These are phyloP conservation scores for Penicillium sp. DNA, from an alignment of 2,329 filamentous ascomycete genomes.

Conservation along the genomic window DNA sequence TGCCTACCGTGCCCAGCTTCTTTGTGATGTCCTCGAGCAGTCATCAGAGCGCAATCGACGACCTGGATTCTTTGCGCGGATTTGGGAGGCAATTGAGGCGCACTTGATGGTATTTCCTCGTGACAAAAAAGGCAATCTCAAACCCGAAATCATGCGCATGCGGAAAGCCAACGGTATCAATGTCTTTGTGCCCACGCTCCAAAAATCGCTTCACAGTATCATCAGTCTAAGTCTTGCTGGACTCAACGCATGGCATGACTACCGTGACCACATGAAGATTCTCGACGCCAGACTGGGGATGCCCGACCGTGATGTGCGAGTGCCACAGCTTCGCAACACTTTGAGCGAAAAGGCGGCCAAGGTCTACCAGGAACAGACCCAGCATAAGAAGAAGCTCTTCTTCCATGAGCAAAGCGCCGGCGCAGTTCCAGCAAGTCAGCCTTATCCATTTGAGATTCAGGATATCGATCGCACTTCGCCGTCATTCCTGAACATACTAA, in stretches of 20 bases:
- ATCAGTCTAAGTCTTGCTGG: conserved; percentile 37
- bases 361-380: conserved; percentile 4
- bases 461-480: conserved; percentile 27
- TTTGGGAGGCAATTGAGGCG: conserved; percentile 40
- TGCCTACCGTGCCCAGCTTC: conserved; percentile 40
- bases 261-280: conserved; percentile 24
- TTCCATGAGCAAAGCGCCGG: conserved; percentile 34
- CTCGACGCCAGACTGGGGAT: conserved; percentile 22
- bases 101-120: conserved; percentile 32
- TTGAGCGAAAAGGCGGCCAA: conserved; percentile 13
- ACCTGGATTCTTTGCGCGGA: conserved; percentile 35
- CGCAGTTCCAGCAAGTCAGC: conserved; percentile 17
- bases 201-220: conserved; percentile 35
- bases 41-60: conserved; percentile 24
- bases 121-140: conserved; percentile 9
- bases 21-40: conserved; percentile 38
- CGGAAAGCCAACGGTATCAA: conserved; percentile 34
- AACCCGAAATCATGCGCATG: conserved; percentile 24
- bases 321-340: conserved; percentile 26
- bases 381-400: conserved; percentile 21
- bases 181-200: conserved; percentile 35
- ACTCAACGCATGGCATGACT: conserved; percentile 39
- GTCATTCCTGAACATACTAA: conserved; percentile 28
- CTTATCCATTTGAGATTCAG: conserved; percentile 35
- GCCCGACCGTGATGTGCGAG: conserved; percentile 27